Evolutionary conservation across 2,329 filamentous ascomycete species (phyloP), one percentile per base, ranked within the genome.

Genomic region (Rutstroemia sp.): DNA sequence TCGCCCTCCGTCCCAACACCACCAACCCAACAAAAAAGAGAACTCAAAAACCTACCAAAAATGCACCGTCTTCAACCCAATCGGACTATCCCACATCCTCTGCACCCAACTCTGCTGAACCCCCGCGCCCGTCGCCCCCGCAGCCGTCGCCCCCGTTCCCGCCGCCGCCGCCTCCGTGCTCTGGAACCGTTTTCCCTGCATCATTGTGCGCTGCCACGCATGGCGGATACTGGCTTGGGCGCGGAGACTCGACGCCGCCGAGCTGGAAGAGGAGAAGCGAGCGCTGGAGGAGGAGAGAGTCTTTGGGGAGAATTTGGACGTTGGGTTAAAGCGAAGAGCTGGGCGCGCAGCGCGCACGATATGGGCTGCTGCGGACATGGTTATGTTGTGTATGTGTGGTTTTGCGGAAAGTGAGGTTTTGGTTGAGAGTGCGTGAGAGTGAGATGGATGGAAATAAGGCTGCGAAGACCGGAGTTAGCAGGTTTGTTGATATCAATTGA

Each of bases 11-110:
- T 14, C 34, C 38, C 27, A 10, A 44, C 21, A n/a, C 9, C 6
- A n/a, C 17, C 4, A 10, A 34, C n/a, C 23, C 25, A 5, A 21
- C 21, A 4, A 42, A 25, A 19, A 8, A 16, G 27, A 36, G 2
- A 10, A 44, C 17, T 23, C 12, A 45, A 53, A 50, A 38, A 56
- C 79, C 63, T 77, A 92, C 92, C 94, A 99, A 77, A 99, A 99
- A 75, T 99, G 94, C 68, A 99, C 94, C 60, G 94, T 99, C 86
- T 91, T 91, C 66, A 92, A 66, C 51, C 89, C 89, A 62, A 92
- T 74, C 61, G 88, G 87, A 72, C 87, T 90, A 73, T 89, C 83
- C 87, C 86, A 91, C 79, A 95, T 82, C 73, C 84, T 84, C 78
- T 86, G 84, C 72, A 94, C 84, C 78, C 79, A 85, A 69, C 76